These are phyloP conservation scores for Dioscorea zingiberensis DNA, from an alignment of 106 monocot genomes.

Conservation along the genomic window DNA sequence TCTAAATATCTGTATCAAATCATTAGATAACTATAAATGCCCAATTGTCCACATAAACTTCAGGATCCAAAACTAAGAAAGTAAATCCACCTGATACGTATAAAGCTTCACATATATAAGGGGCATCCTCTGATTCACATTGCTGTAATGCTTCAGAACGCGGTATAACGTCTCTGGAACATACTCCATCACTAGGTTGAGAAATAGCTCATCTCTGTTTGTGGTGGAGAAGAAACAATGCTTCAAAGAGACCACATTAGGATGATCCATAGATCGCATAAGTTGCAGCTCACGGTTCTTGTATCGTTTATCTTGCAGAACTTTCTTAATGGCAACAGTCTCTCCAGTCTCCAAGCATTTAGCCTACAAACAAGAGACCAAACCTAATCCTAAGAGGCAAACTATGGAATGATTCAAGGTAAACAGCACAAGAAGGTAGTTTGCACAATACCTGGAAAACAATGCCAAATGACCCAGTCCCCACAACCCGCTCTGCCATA, in stretches of 20 bases:
- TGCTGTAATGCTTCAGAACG: constrained; percentile 68
- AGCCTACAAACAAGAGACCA: constrained; percentile 40
- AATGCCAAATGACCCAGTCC: constrained; percentile 89
- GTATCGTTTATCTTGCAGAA: constrained; percentile 71
- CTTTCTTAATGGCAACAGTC: constrained; percentile 79
- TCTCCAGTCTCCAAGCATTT: constrained; percentile 93
- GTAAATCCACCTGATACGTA: constrained; percentile 49
- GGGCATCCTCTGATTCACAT: constrained; percentile 72
- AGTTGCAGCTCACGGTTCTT: constrained; percentile 82
- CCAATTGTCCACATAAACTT: background rate
- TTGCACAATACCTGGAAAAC: constrained; percentile 69
- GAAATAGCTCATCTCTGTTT: constrained; percentile 72
- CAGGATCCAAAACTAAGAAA: background rate
- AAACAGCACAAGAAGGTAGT: background rate
- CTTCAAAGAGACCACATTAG: constrained; percentile 69
- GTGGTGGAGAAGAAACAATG: constrained; percentile 92
- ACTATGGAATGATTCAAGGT: background rate
- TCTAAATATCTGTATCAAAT: constrained; percentile 65
- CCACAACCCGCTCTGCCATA: constrained; percentile 95
- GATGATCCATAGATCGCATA: constrained; percentile 78
- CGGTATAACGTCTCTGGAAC: constrained; percentile 75
- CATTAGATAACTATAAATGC: background rate
- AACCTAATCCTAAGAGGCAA: background rate
- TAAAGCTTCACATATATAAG: constrained; percentile 83
- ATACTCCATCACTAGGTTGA: constrained; percentile 85